Evolutionary conservation across 2,329 filamentous ascomycete species (phyloP), one percentile per base, ranked within the genome.

Genomic region (Cladosporium sphaerospermum): DNA sequence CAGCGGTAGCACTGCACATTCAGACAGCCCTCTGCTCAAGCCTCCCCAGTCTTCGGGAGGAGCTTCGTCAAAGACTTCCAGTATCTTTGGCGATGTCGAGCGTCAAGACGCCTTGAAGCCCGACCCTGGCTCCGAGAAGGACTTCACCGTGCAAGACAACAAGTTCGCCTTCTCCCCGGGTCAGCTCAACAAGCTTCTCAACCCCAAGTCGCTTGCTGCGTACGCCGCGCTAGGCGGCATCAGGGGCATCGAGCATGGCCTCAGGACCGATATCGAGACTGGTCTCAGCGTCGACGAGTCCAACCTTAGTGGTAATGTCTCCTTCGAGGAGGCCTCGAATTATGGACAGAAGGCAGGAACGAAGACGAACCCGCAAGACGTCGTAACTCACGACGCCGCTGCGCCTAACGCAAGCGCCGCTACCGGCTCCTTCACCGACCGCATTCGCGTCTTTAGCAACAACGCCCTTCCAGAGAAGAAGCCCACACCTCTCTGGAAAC

Each of bases 151-250:
- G 7, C 78, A 85, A 4, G 77, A 89, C 66, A 95, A 93, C 67
- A 85, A 85, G 0, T 96, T 96, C 64, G 90, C 89, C 14, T 96
- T 89, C 66, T 82, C 84, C 1, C 84, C 84, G 8, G 90, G 91
- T 9, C 85, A 95, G 64, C 76, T 96, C 57, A 85, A 84, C 57
- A 92, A 92, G 70, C 73, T 93, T 7, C 75, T 90, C 48, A 91
- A 91, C 58, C 88, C 88, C 0, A 93, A 93, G 71, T 90, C 79
- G 60, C 73, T 88, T 55, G 75, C 80, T 28, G 88, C 87, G 3
- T 89, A 91, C 57, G 82, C 85, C 60, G 86, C 86, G 5, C 70
- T 93, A 2, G 88, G 88, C 52, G 88, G 88, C 45, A 67, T 92
- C 5, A 73, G 72, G 8, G 88, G 88, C 2, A 67, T 93, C 16